Evolutionary conservation across 495 filamentous ascomycete species (phyloP), one percentile per base, ranked within the genome.

Genomic region (Aspergillus nanangensis): DNA sequence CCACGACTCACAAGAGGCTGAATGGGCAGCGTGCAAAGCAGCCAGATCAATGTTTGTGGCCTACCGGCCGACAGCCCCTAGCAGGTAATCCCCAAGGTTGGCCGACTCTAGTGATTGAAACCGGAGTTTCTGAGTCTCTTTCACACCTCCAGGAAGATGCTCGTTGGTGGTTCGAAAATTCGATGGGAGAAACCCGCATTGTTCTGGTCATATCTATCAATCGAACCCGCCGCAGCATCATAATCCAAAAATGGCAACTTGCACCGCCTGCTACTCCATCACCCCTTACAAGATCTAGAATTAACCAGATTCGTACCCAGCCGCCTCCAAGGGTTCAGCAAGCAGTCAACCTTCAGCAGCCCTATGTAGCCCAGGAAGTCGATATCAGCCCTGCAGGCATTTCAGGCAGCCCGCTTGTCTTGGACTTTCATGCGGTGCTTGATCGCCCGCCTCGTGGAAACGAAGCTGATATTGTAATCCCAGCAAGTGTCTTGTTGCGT

Each of bases 41-140:
- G 38, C 15, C 38, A 11, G 38, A 40, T 23, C 5, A 40, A 23
- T 40, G 38, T 40, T 40, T 40, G 8, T 40, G 38, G 38, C 38
- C 38, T 40, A 11, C 19, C 11, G 14, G 15, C 7, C 14, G 38
- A 40, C 11, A 40, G 7, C 38, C 11, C 38, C 11, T 4, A 20
- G 8, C 19, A 20, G 38, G 38, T 40, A 18, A 18, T 8, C 4
- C 38, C 19, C 38, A 40, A 8, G 38, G 38, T 20, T 40, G 60
- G 60, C 64, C 64, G 37, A 65, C 61, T 34, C 47, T 67, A 20
- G 51, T 63, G n/a, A 54, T 67, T 36, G 52, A 63, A 38, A 53
- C 57, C 19, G 60, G 64, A 19, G 39, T 41, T 38, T 57, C 58
- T 1, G 44, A 62, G 36, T 55, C 58, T 35, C 47, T 62, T n/a